Conservation (phyloP, 208 protist species). For the Spongospora subterranea region DNA sequence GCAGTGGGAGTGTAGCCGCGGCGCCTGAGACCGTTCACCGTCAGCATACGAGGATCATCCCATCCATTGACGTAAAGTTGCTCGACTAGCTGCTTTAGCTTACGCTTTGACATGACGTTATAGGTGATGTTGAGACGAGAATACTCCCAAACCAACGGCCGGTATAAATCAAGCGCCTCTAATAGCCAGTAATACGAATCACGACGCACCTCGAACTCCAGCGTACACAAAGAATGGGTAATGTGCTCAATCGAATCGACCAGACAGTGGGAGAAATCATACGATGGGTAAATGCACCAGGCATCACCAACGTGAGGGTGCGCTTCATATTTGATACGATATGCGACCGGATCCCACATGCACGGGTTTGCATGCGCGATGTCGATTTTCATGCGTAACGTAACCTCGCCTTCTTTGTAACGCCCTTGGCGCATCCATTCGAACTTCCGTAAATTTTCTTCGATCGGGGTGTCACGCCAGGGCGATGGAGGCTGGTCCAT, state of each 20-base stretch:
- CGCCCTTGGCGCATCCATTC: constrained; percentile 83
- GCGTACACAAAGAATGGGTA: constrained; percentile 99
- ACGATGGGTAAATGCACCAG: constrained; percentile 99
- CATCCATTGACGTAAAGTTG: constrained; percentile 69
- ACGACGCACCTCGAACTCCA: constrained; percentile 95
- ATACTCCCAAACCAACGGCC: constrained; percentile 77
- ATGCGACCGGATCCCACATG: constrained; percentile 98
- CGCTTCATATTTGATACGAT: constrained; percentile 86
- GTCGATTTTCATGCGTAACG: constrained; percentile 98
- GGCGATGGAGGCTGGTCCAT: constrained; percentile 66
- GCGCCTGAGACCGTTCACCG: constrained; percentile 71
- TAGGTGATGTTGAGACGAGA: constrained; percentile 75
- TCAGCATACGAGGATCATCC: constrained; percentile 76
- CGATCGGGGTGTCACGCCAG: constrained; percentile 76
- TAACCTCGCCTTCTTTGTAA: constrained; percentile 93
- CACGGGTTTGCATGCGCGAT: constrained; percentile 94
- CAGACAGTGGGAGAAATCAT: constrained; percentile 99
- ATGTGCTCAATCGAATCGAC: constrained; percentile 99
- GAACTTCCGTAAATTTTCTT: constrained; percentile 80
- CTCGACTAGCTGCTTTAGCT: constrained; percentile 69
- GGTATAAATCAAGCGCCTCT: constrained; percentile 73
- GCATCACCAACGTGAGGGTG: constrained; percentile 89
- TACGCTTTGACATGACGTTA: constrained; percentile 75
- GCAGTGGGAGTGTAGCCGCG: constrained; percentile 67
- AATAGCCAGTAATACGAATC: constrained; percentile 78